Conservation (phyloP, 108 stramenopile species). For the Discostella stelligeroides region DNA sequence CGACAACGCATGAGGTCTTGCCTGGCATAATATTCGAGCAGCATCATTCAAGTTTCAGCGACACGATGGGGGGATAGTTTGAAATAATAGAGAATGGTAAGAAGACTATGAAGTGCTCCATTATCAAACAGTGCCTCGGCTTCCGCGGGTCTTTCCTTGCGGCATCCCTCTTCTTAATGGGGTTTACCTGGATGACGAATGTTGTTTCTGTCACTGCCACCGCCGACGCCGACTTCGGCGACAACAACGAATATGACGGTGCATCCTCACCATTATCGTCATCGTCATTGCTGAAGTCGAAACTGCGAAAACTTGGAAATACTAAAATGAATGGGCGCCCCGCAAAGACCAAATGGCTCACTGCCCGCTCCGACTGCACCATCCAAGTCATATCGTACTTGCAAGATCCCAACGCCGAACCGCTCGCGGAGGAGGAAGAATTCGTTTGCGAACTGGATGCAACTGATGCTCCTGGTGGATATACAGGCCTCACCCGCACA, state of each 20-base stretch:
- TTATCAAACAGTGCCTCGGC: too few species aligned
- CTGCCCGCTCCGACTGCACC: constrained; percentile 7
- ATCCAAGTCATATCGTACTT: background rate
- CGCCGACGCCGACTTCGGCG: background rate
- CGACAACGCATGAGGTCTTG: too few species aligned
- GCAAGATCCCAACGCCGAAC: background rate
- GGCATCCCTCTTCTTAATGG: too few species aligned
- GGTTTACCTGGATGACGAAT: too few species aligned
- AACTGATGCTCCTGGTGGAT: background rate
- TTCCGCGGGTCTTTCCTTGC: too few species aligned
- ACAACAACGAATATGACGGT: background rate
- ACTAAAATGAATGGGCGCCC: background rate
- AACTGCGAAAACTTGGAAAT: background rate
- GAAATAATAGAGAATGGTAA: too few species aligned
- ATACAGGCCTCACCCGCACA: constrained; percentile 1
- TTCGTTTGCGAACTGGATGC: constrained; percentile 3
- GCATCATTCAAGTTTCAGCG: too few species aligned
- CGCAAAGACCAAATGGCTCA: background rate
- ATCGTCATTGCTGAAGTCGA: background rate
- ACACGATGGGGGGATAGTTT: too few species aligned
- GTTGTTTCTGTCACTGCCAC: background rate
- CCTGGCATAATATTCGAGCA: too few species aligned
- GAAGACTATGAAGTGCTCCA: too few species aligned
- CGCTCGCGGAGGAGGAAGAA: background rate
- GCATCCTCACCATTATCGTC: constrained; percentile 2